phyloP scores from a whole-genome alignment of 345 rosid genomes.

The Arabis hirsuta region DNA sequence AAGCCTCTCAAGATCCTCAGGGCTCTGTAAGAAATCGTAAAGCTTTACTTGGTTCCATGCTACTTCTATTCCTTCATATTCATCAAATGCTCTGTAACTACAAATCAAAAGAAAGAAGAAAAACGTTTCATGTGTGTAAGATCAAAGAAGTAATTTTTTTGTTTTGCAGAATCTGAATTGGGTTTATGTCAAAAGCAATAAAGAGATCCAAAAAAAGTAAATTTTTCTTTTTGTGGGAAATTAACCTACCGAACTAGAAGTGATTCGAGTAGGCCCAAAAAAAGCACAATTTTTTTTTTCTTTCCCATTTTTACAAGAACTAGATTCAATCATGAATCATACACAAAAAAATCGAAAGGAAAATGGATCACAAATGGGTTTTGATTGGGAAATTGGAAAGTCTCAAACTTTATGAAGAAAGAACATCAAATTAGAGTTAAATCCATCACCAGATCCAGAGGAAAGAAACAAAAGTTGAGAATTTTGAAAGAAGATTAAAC shows the following conservation, averaged over 20 bases:
- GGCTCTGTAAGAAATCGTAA: conserved; percentile 74
- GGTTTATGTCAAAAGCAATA: conserved; percentile 26
- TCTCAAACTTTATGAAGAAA: conserved; percentile 29
- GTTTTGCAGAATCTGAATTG: conserved; percentile 6
- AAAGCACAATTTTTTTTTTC: not conserved
- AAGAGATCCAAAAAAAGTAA: conserved; percentile 34
- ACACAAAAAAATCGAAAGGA: not conserved
- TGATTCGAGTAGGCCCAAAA: conserved; percentile 27
- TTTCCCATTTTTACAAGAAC: not conserved
- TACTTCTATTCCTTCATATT: conserved; percentile 92
- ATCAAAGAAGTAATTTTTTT: not conserved
- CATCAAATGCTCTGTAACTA: conserved; percentile 96
- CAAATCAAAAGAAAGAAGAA: conserved; percentile 8
- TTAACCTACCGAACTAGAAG: conserved; percentile 21
- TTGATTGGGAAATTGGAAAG: conserved; percentile 22
- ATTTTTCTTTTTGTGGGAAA: conserved; percentile 7
- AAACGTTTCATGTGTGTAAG: conserved; percentile 12
- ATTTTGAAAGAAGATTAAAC: too few species aligned
- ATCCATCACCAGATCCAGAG: conserved; percentile 37
- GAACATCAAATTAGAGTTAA: not conserved
- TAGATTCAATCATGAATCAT: conserved; percentile 9
- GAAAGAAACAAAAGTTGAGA: not conserved
- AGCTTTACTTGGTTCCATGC: conserved; percentile 97
- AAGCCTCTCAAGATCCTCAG: conserved; percentile 85
- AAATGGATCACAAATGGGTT: conserved; percentile 28